Evolutionary conservation across 2,329 filamentous ascomycete genomes (phyloP).

Genomic region (Stagonosporopsis vannaccii): DNA sequence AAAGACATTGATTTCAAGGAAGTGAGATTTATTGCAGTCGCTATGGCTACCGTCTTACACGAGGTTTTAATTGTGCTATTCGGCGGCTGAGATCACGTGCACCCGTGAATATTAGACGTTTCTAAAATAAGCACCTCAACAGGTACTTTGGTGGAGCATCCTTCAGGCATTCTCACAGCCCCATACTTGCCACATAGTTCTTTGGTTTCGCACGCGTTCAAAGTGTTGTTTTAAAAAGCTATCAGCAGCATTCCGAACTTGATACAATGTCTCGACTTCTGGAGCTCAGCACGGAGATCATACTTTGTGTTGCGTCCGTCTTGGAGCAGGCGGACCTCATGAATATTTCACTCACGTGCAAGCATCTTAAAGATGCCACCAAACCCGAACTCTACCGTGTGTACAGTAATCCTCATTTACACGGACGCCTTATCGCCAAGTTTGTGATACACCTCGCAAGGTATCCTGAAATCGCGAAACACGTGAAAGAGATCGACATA

Average conservation of each 20-base stretch:
- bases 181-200: background rate
- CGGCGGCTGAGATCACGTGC: no score
- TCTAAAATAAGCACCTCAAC: no score
- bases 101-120: no score
- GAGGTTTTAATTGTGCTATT: background rate
- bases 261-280: background rate
- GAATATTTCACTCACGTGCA: slow-evolving; percentile 21
- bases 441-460: slow-evolving; percentile 11
- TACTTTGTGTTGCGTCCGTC: slow-evolving; percentile 17
- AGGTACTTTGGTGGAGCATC: no score
- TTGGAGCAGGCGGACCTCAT: slow-evolving; percentile 22
- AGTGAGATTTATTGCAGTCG: no score
- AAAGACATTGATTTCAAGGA: no score
- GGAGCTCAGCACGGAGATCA: slow-evolving; percentile 18
- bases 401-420: background rate
- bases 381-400: slow-evolving; percentile 24
- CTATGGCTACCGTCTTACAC: no score
- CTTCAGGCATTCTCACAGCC: background rate
- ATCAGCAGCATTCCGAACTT: background rate
- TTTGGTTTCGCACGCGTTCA: background rate
- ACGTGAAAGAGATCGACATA: no score
- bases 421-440: background rate
- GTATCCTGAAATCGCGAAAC: background rate
- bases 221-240: no score
- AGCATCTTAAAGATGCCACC: slow-evolving; percentile 11